These are phyloP conservation scores for Starmerella ratchasimensis DNA, from an alignment of 805 yeast species.

Conservation along the genomic window DNA sequence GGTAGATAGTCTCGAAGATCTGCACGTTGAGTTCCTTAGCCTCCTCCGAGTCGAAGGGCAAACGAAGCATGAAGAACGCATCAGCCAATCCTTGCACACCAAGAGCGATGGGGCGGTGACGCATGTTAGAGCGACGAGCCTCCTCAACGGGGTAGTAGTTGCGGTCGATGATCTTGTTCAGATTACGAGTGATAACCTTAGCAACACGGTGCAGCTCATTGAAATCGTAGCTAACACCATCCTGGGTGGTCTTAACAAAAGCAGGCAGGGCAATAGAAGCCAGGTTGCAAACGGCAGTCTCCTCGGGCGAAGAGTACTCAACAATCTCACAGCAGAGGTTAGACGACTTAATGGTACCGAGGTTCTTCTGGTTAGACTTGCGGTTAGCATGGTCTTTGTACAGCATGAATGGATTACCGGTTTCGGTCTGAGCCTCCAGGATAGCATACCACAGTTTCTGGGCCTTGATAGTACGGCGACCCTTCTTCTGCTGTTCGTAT, in stretches of 20 bases:
- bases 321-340: constrained; percentile 90
- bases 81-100: constrained; percentile 99
- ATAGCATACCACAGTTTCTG: constrained; percentile 86
- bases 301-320: constrained; percentile 82
- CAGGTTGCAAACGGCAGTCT: constrained; percentile 89
- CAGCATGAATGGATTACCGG: constrained; percentile 90
- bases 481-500: constrained; percentile 61
- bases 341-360: constrained; percentile 86
- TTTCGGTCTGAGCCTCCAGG: constrained; percentile 83
- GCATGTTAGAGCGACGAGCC: constrained; percentile 61
- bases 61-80: constrained; percentile 59
- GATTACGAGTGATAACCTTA: constrained; percentile 64
- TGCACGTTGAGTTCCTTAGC: constrained; percentile 67
- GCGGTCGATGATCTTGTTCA: constrained; percentile 72
- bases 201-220: constrained; percentile 58
- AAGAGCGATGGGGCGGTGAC: constrained; percentile 85
- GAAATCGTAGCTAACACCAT: constrained; percentile 51
- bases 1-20: constrained; percentile 91
- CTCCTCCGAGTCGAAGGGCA: constrained; percentile 74
- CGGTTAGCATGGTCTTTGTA: constrained; percentile 84
- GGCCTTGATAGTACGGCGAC: constrained; percentile 56
- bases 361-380: constrained; percentile 80
- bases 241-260: constrained; percentile 34
- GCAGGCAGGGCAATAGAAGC: constrained; percentile 84
- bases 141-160: constrained; percentile 72